Percentiles rank a stretch among this genome's conserved stretches.
These are phyloP conservation scores for Hypoxylon sp. DNA, from an alignment of 2,329 filamentous ascomycete genomes.

Conservation along the genomic window DNA sequence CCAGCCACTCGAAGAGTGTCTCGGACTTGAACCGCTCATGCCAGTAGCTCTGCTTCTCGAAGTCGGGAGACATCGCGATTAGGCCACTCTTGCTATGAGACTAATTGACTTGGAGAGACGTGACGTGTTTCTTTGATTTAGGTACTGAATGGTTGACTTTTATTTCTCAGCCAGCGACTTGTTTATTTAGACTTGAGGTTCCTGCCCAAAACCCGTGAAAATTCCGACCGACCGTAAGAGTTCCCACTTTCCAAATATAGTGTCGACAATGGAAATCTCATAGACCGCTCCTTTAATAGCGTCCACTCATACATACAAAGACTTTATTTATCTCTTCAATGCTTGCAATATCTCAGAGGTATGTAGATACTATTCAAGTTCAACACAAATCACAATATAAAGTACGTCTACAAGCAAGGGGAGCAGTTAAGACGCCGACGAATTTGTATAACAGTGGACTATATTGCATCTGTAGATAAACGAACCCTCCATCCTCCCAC, in stretches of 20 bases:
- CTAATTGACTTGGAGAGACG: background rate
- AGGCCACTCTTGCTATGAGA: background rate
- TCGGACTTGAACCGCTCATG: constrained; percentile 63
- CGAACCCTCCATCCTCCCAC: background rate
- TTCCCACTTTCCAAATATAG: constrained; percentile 33
- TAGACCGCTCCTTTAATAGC: constrained; percentile 13
- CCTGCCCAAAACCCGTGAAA: constrained; percentile 14
- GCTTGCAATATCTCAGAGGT: background rate
- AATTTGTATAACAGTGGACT: background rate
- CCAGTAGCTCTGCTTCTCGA: constrained; percentile 67
- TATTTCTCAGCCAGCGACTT: background rate
- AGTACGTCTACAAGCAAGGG: background rate
- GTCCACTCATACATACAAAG: background rate
- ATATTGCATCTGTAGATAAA: background rate
- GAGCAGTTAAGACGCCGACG: background rate
- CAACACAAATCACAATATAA: background rate
- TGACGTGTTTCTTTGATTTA: background rate
- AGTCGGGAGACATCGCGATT: constrained; percentile 55
- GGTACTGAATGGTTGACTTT: background rate
- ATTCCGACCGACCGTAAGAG: constrained; percentile 2
- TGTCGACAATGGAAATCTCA: constrained; percentile 15
- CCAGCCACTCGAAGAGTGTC: constrained; percentile 65
- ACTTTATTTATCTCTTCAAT: constrained; percentile 2
- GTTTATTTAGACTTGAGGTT: background rate
- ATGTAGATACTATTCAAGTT: background rate